phyloP scores from a whole-genome alignment of 78 protist genomes.

The Dictyostelium intermedium region DNA sequence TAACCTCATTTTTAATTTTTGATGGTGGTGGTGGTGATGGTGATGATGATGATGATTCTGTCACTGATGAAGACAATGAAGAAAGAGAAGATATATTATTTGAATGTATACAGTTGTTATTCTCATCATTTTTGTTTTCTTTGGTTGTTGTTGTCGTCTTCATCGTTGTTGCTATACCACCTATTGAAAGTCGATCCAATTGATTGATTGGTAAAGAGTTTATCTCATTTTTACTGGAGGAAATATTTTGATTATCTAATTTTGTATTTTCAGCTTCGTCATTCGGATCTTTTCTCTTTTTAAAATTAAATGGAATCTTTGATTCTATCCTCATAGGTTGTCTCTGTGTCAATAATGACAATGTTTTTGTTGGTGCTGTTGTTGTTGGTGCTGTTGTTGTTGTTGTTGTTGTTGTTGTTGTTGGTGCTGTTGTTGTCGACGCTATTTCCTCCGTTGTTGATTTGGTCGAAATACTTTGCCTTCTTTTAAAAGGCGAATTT shows the following conservation, averaged over 20 bases:
- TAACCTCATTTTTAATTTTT: background rate
- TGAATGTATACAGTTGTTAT: background rate
- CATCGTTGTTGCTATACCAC: background rate
- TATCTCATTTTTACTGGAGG: background rate
- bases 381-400: background rate
- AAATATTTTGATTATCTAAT: background rate
- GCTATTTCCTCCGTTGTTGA: background rate
- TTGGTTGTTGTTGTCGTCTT: background rate
- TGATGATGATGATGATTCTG: background rate
- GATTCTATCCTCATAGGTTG: background rate
- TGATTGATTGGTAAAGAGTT: background rate
- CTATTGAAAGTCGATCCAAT: background rate
- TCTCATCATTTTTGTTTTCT: too few species aligned
- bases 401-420: background rate
- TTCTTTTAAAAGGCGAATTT: background rate
- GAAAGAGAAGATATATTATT: background rate
- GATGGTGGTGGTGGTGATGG: background rate
- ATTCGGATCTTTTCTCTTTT: constrained; percentile 18
- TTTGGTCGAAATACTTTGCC: background rate
- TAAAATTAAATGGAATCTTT: background rate
- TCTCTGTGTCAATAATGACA: background rate
- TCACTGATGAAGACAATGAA: background rate
- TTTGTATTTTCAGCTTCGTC: background rate
- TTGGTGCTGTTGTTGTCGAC: background rate
- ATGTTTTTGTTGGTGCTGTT: background rate